Evolutionary conservation across 176 grass and related monocot species (phyloP), one percentile per base, ranked within the genome.

Genomic region (Rhynchospora pubera): DNA sequence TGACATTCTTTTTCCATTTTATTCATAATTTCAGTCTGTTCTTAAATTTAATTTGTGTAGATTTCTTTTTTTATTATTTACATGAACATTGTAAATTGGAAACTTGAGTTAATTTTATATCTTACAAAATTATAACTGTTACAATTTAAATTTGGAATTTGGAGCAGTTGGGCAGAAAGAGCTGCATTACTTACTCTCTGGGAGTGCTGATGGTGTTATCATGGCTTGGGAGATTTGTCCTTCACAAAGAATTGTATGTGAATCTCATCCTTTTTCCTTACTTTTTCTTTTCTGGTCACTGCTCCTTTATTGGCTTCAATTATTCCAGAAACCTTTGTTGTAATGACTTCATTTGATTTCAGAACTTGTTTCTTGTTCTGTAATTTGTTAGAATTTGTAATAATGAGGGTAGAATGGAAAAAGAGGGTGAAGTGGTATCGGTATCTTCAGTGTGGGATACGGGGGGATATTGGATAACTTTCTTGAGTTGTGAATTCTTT

Each of bases 131-230:
- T 61, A 48, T 50, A 48, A 22, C 21, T 21, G 21, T 28, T 6
- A 52, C 13, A 4, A 5, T 30, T 48, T 76, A 28, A 76, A 76
- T 68, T 77, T 87, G 58, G 23, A 47, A 79, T 89, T 87, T 79
- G 23, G 14, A 52, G 45, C 89, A 95, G 92, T 88, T 87, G 69
- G 22, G 39, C 19, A 59, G 30, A 85, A 30, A 73, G 84, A 91
- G 55, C 53, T 76, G 28, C 85, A 95, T 78, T 91, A 90, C 84
- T 82, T 99, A n/a, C 77, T 99, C 13, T 99, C 92, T 1, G 91
- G 92, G 51, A 91, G 96, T 91, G 86, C 89, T 84, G 96, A 99
- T 84, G 96, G 92, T 57, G 78, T 67, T 52, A 91, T 99, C 80
- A 89, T 95, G 63, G 85, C 85, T 61, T 93, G 92, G 91, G 89